Base-by-base conservation (phyloP, 345 rosid species). In the Psidium friedrichsthalianum region DNA sequence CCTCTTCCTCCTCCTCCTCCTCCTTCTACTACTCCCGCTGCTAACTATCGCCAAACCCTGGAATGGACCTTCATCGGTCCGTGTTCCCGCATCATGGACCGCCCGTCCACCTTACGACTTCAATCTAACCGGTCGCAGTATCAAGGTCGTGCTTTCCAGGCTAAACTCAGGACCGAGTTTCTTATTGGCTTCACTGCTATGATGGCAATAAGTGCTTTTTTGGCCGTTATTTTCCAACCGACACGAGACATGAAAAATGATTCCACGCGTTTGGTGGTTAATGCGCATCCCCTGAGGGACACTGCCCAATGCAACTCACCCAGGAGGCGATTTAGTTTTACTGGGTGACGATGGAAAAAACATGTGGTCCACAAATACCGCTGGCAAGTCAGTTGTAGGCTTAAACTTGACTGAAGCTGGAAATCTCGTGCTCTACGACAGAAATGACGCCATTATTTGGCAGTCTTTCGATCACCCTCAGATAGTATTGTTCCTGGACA, bases 41-140 rank as follows among this genome's bases (percentile, higher is more conserved):
- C 44, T 42, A 42, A 42, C 44, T 42, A 42, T 42, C 44, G 44
- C 44, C 44, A 42, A 42, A 42, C 53, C 51, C 21, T 3, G 0
- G 42, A 7, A 3, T 29, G 0, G 2, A 61, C 74, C 21, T 14
- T 27, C 74, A 3, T 61, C 5, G 11, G 6, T 61, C 22, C 2
- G 21, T 14, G 74, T 14, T 15, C 74, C 74, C 2, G 1, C 42
- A 2, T 0, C 5, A 29, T 29, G 76, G 42, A 29, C 0, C 1
- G 1, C 76, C 1, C 0, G 42, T 1, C 13, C 6, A n/a, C 0
- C 36, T 2, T 3, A 36, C 40, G 20, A 64, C 9, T 15, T 16
- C 42, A 29, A 29, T 15, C 0, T 1, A 64, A 3, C 5, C 22
- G 0, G 2, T 1, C 0, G 1, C 0, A 25, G 22, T 15, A 0